Conservation (phyloP, 805 yeast genomes). For the Cyberlindnera mycetangii region DNA sequence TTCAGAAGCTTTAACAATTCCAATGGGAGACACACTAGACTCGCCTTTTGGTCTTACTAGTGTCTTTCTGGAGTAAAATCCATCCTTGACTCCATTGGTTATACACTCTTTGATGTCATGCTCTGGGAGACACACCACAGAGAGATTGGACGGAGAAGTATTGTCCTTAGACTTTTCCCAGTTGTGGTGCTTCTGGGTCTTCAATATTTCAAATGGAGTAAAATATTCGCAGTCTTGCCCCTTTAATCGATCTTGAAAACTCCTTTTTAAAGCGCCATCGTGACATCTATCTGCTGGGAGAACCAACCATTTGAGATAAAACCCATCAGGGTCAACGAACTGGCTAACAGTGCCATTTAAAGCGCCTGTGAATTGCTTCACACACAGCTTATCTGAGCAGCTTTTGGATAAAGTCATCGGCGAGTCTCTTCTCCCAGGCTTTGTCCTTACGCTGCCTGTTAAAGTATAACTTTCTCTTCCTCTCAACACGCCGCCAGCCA, state of each 20-base stretch:
- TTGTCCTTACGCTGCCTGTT: slow-evolving; percentile 76
- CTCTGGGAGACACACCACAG: slow-evolving; percentile 30
- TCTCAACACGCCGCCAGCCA: slow-evolving; percentile 36
- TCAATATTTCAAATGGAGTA: slow-evolving; percentile 3
- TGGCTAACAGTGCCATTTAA: slow-evolving; percentile 43
- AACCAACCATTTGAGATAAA: slow-evolving; percentile 48
- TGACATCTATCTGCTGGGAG: slow-evolving; percentile 36
- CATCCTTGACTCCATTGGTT: slow-evolving; percentile 60
- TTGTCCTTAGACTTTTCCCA: slow-evolving; percentile 12
- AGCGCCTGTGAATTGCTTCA: slow-evolving; percentile 58
- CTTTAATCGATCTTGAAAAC: slow-evolving; percentile 19
- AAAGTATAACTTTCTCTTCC: slow-evolving; percentile 61
- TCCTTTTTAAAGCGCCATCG: slow-evolving; percentile 12
- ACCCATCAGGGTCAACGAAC: slow-evolving; percentile 32
- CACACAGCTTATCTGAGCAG: slow-evolving; percentile 80
- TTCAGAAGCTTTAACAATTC: slow-evolving; percentile 22
- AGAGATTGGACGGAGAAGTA: slow-evolving; percentile 24
- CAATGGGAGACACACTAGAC: slow-evolving; percentile 34
- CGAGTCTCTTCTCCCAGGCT: slow-evolving; percentile 89
- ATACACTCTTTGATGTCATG: slow-evolving; percentile 31
- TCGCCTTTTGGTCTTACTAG: slow-evolving; percentile 44
- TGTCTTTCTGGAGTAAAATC: slow-evolving; percentile 44
- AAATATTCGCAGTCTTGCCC: neutral
- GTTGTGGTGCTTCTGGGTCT: slow-evolving; percentile 12
- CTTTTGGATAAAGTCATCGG: slow-evolving; percentile 71